Percentiles rank a stretch among this genome's conserved stretches.
These are phyloP conservation scores for Lomentospora prolificans DNA, from an alignment of 2,329 filamentous ascomycete species.

Conservation along the genomic window DNA sequence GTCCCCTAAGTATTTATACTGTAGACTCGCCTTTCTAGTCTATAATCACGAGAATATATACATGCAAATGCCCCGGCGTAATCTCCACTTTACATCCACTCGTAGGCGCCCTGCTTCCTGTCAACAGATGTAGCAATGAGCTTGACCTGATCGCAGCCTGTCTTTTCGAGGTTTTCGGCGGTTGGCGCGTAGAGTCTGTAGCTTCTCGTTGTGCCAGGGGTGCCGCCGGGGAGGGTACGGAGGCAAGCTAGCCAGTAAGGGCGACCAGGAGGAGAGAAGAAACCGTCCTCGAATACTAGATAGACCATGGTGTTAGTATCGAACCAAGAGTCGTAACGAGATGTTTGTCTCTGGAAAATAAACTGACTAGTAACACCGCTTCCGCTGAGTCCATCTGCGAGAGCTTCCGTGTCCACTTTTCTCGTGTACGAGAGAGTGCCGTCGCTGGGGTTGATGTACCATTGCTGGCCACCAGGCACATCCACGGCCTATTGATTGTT, in stretches of 20 bases:
- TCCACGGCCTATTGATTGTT: conserved; percentile 4
- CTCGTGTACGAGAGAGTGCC: conserved; percentile 6
- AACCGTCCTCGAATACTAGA: conserved; percentile 6
- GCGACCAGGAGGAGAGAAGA: not conserved
- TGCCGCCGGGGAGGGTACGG: conserved; percentile 6
- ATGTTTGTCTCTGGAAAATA: not conserved
- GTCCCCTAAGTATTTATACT: too few relatives aligned
- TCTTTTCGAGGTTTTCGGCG: not conserved
- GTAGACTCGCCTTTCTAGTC: too few relatives aligned
- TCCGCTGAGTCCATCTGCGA: not conserved
- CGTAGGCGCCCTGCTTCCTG: conserved; percentile 5
- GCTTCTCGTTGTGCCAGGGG: conserved; percentile 5
- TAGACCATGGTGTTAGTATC: not conserved
- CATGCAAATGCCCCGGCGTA: not conserved
- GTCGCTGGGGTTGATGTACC: conserved; percentile 4
- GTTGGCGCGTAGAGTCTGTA: conserved; percentile 5
- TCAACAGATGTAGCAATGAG: conserved; percentile 2
- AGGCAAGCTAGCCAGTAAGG: conserved; percentile 9
- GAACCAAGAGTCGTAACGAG: not conserved
- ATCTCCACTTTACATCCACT: not conserved
- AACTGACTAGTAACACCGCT: not conserved
- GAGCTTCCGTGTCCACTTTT: not conserved
- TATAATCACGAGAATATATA: not conserved
- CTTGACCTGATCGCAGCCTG: conserved; percentile 7
- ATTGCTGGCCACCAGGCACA: conserved; percentile 5